These are phyloP conservation scores for Lecanicillium sp. DNA, from an alignment of 2,329 filamentous ascomycete species.

Conservation along the genomic window DNA sequence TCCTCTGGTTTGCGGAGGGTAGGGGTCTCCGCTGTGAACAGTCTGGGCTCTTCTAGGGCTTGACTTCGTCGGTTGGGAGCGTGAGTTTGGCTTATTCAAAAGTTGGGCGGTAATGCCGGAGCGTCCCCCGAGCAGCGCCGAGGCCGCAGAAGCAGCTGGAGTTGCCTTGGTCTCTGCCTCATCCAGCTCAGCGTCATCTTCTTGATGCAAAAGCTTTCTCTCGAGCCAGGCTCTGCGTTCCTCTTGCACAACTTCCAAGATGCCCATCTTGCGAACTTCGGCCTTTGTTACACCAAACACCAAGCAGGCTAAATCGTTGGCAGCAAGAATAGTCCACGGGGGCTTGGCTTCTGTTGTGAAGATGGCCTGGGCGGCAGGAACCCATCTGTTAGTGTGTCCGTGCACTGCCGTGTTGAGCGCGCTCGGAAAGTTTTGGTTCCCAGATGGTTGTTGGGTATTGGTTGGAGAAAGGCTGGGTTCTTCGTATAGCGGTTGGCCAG, in stretches of 20 bases:
- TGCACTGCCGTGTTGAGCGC: slow-evolving; percentile 58
- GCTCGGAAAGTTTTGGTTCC: slow-evolving; percentile 33
- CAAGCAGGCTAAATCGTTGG: slow-evolving; percentile 91
- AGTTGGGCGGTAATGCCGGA: slow-evolving; percentile 78
- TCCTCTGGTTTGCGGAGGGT: slow-evolving; percentile 44
- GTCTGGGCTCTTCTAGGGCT: slow-evolving; percentile 53
- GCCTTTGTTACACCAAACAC: slow-evolving; percentile 99
- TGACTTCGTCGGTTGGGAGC: slow-evolving; percentile 46
- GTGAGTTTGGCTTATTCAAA: slow-evolving; percentile 69
- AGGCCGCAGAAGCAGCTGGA: slow-evolving; percentile 32
- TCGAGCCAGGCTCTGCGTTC: slow-evolving; percentile 86
- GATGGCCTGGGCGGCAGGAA: slow-evolving; percentile 87
- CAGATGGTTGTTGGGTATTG: slow-evolving; percentile 28
- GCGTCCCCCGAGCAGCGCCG: slow-evolving; percentile 57
- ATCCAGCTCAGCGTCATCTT: slow-evolving; percentile 24
- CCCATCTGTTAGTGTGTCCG: slow-evolving; percentile 82
- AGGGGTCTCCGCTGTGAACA: slow-evolving; percentile 47
- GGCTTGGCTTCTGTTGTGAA: slow-evolving; percentile 89
- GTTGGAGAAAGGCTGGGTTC: slow-evolving; percentile 35
- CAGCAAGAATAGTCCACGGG: slow-evolving; percentile 92
- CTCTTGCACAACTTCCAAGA: slow-evolving; percentile 87
- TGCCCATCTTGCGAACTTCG: slow-evolving; percentile 89
- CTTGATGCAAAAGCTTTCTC: slow-evolving; percentile 60
- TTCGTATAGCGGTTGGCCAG: slow-evolving; percentile 27
- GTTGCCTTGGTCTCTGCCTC: slow-evolving; percentile 23